phyloP scores from a whole-genome alignment of 202 grass and related monocot genomes.

The Carex arenaria region DNA sequence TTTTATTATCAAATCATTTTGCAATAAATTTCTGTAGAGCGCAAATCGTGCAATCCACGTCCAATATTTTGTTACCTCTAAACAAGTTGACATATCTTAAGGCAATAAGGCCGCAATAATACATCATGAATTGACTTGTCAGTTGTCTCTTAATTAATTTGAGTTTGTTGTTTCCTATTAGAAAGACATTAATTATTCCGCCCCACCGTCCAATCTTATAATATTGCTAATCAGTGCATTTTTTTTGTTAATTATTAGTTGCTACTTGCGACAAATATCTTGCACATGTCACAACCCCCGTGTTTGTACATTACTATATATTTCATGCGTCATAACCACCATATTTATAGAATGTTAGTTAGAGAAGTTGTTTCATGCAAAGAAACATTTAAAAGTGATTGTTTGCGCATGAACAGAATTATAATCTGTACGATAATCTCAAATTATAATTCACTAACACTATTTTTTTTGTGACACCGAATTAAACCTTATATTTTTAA shows the following conservation, averaged over 20 bases:
- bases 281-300: not conserved
- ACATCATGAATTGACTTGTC: slow-evolving; percentile 8
- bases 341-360: not conserved
- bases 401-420: not conserved
- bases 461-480: no score
- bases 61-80: not conserved
- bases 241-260: not conserved
- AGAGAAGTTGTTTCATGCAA: not conserved
- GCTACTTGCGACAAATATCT: slow-evolving; percentile 12
- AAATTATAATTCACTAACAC: no score
- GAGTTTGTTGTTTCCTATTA: slow-evolving; percentile 11
- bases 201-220: slow-evolving; percentile 13
- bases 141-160: slow-evolving; percentile 18
- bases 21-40: not conserved
- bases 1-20: not conserved
- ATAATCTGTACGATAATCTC: no score
- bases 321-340: not conserved
- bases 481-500: no score
- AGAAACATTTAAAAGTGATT: slow-evolving; percentile 1
- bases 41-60: slow-evolving; percentile 18
- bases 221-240: slow-evolving; percentile 6
- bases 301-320: not conserved
- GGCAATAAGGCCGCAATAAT: not conserved
- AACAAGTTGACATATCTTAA: slow-evolving; percentile 14
- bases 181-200: not conserved